Evolutionary conservation across 495 filamentous ascomycete species (phyloP), one percentile per base, ranked within the genome.

Genomic region (Hypoxylon trugodes): DNA sequence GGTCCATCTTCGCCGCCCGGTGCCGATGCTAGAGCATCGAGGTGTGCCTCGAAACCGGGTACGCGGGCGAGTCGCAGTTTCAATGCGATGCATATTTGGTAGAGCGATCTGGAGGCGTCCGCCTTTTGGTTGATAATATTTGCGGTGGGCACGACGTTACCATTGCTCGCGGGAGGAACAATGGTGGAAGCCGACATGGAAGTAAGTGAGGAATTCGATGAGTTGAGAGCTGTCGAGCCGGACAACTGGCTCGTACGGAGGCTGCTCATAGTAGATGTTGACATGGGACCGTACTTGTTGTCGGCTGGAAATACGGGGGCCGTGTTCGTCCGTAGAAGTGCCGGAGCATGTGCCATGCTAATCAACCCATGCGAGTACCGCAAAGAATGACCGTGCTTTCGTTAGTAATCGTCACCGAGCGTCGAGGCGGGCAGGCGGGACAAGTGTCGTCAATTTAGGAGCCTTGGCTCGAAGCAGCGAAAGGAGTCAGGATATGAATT

Each of bases 61-160:
- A 98, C 91, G 65, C 88, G 86, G 30, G 86, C 84, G 51, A 98
- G 79, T 54, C 96, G 84, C 73, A 86, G 85, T 74, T 89, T 89
- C 42, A 98, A 79, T 55, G 87, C 86, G 52, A 95, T 83, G 75
- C 96, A 97, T 73, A 93, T 96, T 75, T 98, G 95, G 70, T 96
- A 98, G 25, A 98, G 86, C 16, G 93, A 96, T 40, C 87, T 84
- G 50, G 89, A 88, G 62, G 92, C 89, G 71, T 95, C 93, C 74
- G 93, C 96, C 58, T 85, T 87, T 70, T 90, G 89, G 75, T 98
- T 98, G 80, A 98, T 96, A 75, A 98, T 96, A 72, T 93, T 96
- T 74, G 90, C 83, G 68, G 89, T 89, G 30, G 90, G 87, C 53
- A 86, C 74, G 55, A 93, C 83, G 40, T 84, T 86, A 47, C 82